Conservation (phyloP, 345 rosid species). For the Trapa bicornis region DNA sequence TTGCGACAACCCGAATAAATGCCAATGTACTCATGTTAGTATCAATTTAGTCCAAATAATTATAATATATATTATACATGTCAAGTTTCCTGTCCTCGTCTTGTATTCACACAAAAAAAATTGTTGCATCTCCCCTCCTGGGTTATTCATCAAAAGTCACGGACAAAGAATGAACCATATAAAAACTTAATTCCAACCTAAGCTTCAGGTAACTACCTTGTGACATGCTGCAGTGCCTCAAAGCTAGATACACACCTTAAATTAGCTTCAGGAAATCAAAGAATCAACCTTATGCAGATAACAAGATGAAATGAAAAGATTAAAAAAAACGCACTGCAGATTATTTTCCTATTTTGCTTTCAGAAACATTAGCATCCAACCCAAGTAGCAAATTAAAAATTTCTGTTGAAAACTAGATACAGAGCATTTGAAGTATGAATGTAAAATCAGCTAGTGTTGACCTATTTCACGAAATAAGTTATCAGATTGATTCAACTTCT, state of each 20-base stretch:
- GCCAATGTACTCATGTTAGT: not conserved
- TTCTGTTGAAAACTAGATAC: not conserved
- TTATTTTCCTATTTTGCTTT: no score
- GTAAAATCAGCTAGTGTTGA: not conserved
- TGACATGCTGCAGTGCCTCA: slow-evolving; percentile 80
- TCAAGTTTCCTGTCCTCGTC: not conserved
- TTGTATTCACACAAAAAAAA: not conserved
- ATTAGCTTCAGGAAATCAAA: slow-evolving; percentile 38
- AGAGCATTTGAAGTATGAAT: not conserved
- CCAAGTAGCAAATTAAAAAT: not conserved
- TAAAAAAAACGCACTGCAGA: no score
- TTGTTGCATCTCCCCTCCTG: not conserved
- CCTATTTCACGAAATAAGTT: not conserved
- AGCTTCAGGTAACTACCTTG: slow-evolving; percentile 32
- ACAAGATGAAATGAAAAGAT: not conserved
- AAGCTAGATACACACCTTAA: slow-evolving; percentile 80
- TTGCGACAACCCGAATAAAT: not conserved
- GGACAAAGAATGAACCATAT: not conserved
- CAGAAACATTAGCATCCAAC: no score
- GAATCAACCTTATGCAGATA: not conserved
- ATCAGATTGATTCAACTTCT: slow-evolving; percentile 5
- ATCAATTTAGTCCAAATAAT: no score
- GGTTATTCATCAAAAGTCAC: not conserved
- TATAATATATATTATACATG: no score
- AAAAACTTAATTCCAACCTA: not conserved